A percentile compares a stretch with the other conserved stretches of the same genome.
Evolutionary conservation across 768 basidiomycete genomes (phyloP).

Genomic region (Dendrothele bispora): DNA sequence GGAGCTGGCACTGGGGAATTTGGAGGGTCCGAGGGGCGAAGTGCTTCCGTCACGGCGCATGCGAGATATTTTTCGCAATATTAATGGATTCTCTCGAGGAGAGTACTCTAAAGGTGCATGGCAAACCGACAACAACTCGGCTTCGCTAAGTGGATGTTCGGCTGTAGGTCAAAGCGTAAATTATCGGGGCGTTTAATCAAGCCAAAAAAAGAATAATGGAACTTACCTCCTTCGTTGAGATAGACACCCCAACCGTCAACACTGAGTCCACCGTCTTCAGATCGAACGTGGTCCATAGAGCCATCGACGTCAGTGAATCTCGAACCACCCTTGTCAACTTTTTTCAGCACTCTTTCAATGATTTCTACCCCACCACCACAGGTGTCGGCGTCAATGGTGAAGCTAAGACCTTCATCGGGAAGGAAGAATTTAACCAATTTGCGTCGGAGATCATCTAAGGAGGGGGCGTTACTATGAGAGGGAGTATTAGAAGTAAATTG

Average conservation of each 20-base stretch:
- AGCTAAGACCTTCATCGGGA: constrained; percentile 77
- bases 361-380: constrained; percentile 84
- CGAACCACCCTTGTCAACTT: constrained; percentile 70
- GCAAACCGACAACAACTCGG: constrained; percentile 79
- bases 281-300: constrained; percentile 55
- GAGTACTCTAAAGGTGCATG: constrained; percentile 78
- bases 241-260: constrained; percentile 92
- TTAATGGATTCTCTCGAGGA: constrained; percentile 76
- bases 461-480: constrained; percentile 43
- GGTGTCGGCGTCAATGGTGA: constrained; percentile 78
- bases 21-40: constrained; percentile 29
- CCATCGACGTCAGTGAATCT: constrained; percentile 43
- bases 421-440: constrained; percentile 88
- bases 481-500: constrained; percentile 52
- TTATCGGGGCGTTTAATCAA: too few species aligned
- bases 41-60: constrained; percentile 39
- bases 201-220: too few species aligned
- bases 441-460: constrained; percentile 76
- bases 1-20: too few species aligned
- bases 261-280: constrained; percentile 70
- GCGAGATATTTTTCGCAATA: constrained; percentile 58
- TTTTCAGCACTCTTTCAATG: constrained; percentile 84
- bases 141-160: constrained; percentile 81
- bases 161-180: too few species aligned
- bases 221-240: constrained; percentile 60